A percentile compares a stretch with the other conserved stretches of the same genome.
Evolutionary conservation across 2,329 filamentous ascomycete species (phyloP).

Genomic region (Pyricularia grisea): DNA sequence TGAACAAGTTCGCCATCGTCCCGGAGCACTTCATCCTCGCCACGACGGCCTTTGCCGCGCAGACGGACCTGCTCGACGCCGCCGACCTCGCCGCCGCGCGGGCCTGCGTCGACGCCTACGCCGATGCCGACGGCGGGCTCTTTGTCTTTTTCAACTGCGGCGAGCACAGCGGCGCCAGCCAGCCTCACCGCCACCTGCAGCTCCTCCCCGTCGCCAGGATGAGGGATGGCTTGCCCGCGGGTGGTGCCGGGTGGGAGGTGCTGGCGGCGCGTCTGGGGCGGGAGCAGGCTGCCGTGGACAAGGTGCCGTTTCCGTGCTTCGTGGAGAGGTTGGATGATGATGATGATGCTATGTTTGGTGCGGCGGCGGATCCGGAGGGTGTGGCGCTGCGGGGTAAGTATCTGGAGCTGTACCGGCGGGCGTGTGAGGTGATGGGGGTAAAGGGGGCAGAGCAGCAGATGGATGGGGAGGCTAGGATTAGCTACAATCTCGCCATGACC

Average conservation of each 20-base stretch:
- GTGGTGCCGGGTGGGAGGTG: conserved; percentile 32
- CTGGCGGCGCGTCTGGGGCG: conserved; percentile 27
- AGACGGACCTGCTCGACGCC: conserved; percentile 52
- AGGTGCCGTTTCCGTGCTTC: conserved; percentile 7
- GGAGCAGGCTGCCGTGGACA: background rate
- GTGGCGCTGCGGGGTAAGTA: conserved; percentile 32
- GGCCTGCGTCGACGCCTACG: conserved; percentile 51
- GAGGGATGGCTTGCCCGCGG: conserved; percentile 37
- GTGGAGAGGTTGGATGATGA: conserved; percentile 6
- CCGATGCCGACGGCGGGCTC: conserved; percentile 20
- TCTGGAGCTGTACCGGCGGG: conserved; percentile 35
- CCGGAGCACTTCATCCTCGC: conserved; percentile 64
- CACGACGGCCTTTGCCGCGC: conserved; percentile 52
- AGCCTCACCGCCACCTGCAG: conserved; percentile 64
- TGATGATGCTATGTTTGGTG: background rate
- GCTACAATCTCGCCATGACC: conserved; percentile 57
- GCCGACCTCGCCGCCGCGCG: conserved; percentile 53
- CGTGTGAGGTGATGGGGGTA: conserved; percentile 27
- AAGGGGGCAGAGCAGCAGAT: conserved; percentile 3
- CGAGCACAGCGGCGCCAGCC: conserved; percentile 57
- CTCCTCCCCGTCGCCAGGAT: conserved; percentile 58
- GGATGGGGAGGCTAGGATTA: conserved; percentile 38
- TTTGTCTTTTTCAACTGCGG: conserved; percentile 67
- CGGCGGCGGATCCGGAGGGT: background rate
- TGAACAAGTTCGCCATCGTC: conserved; percentile 70